Percentiles rank a stretch among this genome's conserved stretches.
Evolutionary conservation across 768 basidiomycete species (phyloP).

Genomic region (Tricholoma terreum): DNA sequence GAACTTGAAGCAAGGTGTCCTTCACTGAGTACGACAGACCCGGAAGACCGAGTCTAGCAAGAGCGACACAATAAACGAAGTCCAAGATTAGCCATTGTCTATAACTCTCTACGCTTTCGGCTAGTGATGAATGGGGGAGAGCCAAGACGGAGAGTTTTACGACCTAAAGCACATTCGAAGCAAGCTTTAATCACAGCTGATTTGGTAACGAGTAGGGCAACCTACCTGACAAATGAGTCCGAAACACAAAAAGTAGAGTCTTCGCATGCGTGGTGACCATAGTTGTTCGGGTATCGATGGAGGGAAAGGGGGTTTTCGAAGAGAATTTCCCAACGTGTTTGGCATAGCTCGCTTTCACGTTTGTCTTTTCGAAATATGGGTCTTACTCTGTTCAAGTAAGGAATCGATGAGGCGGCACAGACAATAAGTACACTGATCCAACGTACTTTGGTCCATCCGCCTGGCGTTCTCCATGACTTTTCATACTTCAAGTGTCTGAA

Average conservation of each 20-base stretch:
- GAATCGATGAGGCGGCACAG: no score
- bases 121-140: conserved; percentile 48
- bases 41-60: conserved; percentile 69
- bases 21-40: conserved; percentile 65
- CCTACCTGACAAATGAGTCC: conserved; percentile 72
- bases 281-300: conserved; percentile 70
- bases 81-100: conserved; percentile 73
- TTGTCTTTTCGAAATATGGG: no score
- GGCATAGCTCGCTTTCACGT: no score
- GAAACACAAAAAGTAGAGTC: conserved; percentile 73
- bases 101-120: conserved; percentile 41
- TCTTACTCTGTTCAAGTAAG: no score
- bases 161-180: conserved; percentile 45
- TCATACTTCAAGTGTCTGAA: no score
- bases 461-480: no score
- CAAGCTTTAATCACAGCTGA: background rate
- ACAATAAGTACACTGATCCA: no score
- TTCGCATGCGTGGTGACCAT: conserved; percentile 75
- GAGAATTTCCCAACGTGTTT: no score
- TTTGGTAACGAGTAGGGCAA: background rate
- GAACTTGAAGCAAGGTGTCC: conserved; percentile 59
- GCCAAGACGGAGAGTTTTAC: conserved; percentile 73
- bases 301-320: conserved; percentile 1
- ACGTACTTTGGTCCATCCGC: no score
- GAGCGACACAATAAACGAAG: conserved; percentile 51